Conservation (phyloP, 73 alveolate species). For the Symbiodinium pilosum region DNA sequence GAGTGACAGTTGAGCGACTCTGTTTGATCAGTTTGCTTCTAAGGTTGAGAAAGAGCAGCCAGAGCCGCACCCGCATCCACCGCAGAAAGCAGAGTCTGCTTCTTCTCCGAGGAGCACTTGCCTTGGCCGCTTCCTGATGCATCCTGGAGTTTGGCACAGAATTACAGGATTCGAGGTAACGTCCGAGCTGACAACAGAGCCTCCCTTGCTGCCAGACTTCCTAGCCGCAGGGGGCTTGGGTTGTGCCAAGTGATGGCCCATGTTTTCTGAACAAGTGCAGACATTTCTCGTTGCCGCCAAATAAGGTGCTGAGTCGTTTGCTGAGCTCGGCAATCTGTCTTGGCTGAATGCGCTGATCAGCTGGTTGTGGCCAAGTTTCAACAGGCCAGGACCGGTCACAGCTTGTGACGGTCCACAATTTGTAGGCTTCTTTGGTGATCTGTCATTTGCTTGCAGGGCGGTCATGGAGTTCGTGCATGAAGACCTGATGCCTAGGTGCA, state of each 20-base stretch:
- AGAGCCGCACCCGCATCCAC: too few species aligned
- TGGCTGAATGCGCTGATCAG: slow-evolving; percentile 76
- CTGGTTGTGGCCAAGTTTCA: slow-evolving; percentile 88
- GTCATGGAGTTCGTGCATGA: slow-evolving; percentile 39
- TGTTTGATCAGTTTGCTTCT: too few species aligned
- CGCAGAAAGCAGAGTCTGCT: too few species aligned
- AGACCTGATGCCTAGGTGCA: slow-evolving; percentile 53
- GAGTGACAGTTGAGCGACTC: too few species aligned
- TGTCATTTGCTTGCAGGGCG: not conserved
- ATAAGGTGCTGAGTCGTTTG: slow-evolving; percentile 64
- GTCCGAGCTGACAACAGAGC: slow-evolving; percentile 27
- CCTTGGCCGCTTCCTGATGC: too few species aligned
- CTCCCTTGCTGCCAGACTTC: slow-evolving; percentile 26
- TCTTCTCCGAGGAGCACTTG: too few species aligned
- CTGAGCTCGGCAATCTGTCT: slow-evolving; percentile 50
- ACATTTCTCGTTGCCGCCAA: too few species aligned
- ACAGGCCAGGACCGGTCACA: not conserved
- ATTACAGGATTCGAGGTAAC: too few species aligned
- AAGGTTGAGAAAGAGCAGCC: too few species aligned
- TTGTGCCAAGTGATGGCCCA: not conserved
- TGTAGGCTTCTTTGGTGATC: not conserved
- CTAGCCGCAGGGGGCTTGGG: slow-evolving; percentile 15
- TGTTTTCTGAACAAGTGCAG: not conserved
- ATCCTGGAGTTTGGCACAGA: too few species aligned
- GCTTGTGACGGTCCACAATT: too few species aligned